Percentiles rank a stretch among this genome's conserved stretches.
phyloP scores from a whole-genome alignment of 2,329 filamentous ascomycete genomes.

The Cladosporium sp. region DNA sequence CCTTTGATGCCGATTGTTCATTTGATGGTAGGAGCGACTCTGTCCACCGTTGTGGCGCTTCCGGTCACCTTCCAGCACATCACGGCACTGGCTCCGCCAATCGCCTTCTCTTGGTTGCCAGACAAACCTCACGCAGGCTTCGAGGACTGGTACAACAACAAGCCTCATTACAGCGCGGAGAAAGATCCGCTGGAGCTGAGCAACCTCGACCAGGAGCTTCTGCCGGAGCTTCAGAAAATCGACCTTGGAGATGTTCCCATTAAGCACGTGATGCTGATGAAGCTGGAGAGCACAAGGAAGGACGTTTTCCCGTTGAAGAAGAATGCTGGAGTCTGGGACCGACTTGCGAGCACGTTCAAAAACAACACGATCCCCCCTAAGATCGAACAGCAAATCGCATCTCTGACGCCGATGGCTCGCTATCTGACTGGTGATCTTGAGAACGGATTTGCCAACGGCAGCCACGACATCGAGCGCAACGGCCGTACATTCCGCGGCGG shows the following conservation, averaged over 20 bases:
- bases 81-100: neutral
- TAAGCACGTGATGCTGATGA: slow-evolving; percentile 35
- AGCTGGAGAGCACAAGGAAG: slow-evolving; percentile 37
- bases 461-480: slow-evolving; percentile 2
- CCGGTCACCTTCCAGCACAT: slow-evolving; percentile 8
- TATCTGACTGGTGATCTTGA: slow-evolving; percentile 7
- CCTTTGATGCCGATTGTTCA: slow-evolving; percentile 9
- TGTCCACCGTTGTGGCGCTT: slow-evolving; percentile 7
- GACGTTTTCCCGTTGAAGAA: slow-evolving; percentile 36
- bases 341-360: slow-evolving; percentile 16
- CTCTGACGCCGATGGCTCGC: slow-evolving; percentile 5
- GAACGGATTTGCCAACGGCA: slow-evolving; percentile 1
- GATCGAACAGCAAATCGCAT: neutral
- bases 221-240: slow-evolving; percentile 26
- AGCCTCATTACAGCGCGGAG: slow-evolving; percentile 27
- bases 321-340: slow-evolving; percentile 30
- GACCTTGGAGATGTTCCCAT: slow-evolving; percentile 30
- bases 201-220: slow-evolving; percentile 30
- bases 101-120: slow-evolving; percentile 4
- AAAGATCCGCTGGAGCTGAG: slow-evolving; percentile 34
- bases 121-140: slow-evolving; percentile 5
- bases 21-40: slow-evolving; percentile 8
- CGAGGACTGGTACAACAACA: slow-evolving; percentile 9
- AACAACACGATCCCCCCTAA: neutral
- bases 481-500: slow-evolving; percentile 5